phyloP scores from a whole-genome alignment of 108 stramenopile species.

The Mediolabrus comicus region DNA sequence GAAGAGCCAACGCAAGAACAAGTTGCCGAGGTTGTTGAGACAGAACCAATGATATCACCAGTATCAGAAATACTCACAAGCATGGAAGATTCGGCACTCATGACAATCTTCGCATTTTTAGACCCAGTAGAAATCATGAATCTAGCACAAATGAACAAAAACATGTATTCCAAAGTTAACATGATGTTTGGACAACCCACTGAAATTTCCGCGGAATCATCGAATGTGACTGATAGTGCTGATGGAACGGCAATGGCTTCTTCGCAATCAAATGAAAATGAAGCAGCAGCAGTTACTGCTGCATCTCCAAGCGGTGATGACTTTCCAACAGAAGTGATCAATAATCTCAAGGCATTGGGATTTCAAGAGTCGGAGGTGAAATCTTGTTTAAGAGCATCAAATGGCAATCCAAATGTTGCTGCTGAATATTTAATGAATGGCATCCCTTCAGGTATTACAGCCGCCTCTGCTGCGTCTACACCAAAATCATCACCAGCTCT shows the following conservation, averaged over 20 bases:
- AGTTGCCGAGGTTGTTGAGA: neutral
- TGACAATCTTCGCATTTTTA: slow-evolving; percentile 68
- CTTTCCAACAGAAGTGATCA: slow-evolving; percentile 63
- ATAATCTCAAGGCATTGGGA: slow-evolving; percentile 79
- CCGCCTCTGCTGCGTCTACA: slow-evolving; percentile 12
- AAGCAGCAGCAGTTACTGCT: neutral
- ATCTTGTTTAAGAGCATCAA: slow-evolving; percentile 90
- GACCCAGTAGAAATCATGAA: slow-evolving; percentile 79
- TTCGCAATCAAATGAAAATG: neutral
- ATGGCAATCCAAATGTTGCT: slow-evolving; percentile 93
- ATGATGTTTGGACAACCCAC: slow-evolving; percentile 66
- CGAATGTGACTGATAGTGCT: slow-evolving; percentile 9
- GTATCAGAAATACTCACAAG: slow-evolving; percentile 5
- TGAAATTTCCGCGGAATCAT: slow-evolving; percentile 27
- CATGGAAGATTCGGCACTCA: slow-evolving; percentile 58
- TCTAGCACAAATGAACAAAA: slow-evolving; percentile 72
- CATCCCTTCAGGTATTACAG: slow-evolving; percentile 57
- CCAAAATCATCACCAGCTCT: slow-evolving; percentile 32
- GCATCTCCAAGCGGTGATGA: slow-evolving; percentile 12
- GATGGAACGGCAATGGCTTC: neutral
- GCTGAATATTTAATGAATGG: slow-evolving; percentile 97
- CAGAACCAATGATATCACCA: neutral
- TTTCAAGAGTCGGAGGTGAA: slow-evolving; percentile 83
- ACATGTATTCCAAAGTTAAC: slow-evolving; percentile 73
- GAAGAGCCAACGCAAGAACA: neutral